These are phyloP conservation scores for Epichloe elymi DNA, from an alignment of 2,329 filamentous ascomycete species.

Conservation along the genomic window DNA sequence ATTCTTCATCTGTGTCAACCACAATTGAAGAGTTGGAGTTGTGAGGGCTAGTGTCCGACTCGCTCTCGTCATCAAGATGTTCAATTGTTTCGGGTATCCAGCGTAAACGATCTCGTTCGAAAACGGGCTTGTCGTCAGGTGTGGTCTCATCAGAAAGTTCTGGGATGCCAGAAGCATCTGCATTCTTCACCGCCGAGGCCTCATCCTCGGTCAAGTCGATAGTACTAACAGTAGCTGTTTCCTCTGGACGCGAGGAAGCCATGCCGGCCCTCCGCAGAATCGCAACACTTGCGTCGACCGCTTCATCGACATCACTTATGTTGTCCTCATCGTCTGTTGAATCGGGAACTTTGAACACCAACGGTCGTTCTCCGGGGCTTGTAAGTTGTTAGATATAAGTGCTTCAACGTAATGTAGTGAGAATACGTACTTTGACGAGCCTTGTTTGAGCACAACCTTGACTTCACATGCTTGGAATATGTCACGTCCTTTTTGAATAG, in stretches of 20 bases:
- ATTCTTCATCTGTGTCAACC: not conserved
- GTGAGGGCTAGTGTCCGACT: not conserved
- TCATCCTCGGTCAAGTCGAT: constrained; percentile 13
- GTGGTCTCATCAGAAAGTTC: not conserved
- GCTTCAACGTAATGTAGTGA: not conserved
- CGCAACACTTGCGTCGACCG: constrained; percentile 14
- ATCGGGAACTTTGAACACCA: constrained; percentile 29
- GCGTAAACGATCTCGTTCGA: not conserved
- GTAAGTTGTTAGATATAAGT: not conserved
- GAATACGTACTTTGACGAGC: constrained; percentile 12
- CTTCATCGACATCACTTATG: constrained; percentile 14
- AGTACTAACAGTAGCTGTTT: constrained; percentile 7
- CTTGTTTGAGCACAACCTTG: constrained; percentile 19
- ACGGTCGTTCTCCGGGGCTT: constrained; percentile 15
- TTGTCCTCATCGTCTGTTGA: constrained; percentile 22
- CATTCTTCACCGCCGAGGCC: not conserved
- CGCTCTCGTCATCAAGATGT: not conserved
- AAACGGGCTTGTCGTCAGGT: not conserved
- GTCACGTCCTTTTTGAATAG: constrained; percentile 20
- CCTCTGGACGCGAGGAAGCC: constrained; percentile 3
- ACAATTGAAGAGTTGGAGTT: not conserved
- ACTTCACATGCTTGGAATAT: constrained; percentile 26
- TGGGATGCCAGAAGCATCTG: not conserved
- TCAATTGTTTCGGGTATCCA: not conserved
- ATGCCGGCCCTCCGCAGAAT: constrained; percentile 18